phyloP scores from a whole-genome alignment of 2,329 filamentous ascomycete species.

The Alternaria novae-zelandiae region DNA sequence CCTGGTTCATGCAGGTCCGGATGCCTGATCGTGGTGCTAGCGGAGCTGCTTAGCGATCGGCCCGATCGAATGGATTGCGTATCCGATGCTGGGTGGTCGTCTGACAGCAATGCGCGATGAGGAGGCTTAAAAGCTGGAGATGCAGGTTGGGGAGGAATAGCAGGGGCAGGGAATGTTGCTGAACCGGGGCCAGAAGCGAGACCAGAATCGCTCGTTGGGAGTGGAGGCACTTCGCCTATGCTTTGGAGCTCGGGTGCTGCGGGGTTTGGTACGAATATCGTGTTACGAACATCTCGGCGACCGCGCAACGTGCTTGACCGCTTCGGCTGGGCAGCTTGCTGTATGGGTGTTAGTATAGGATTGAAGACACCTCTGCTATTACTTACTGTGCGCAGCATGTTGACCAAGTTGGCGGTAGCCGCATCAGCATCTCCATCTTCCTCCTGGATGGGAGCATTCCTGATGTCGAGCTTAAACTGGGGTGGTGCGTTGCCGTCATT shows the following conservation, averaged over 20 bases:
- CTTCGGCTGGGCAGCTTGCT: constrained; percentile 62
- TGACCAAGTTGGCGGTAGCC: constrained; percentile 76
- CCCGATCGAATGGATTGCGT: constrained; percentile 90
- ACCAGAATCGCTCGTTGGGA: constrained; percentile 32
- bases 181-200: constrained; percentile 16
- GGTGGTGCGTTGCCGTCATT: constrained; percentile 46
- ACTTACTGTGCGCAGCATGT: constrained; percentile 67
- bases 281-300: constrained; percentile 89
- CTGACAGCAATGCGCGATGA: constrained; percentile 44
- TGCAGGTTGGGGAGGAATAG: constrained; percentile 38
- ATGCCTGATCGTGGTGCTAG: constrained; percentile 71
- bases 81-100: constrained; percentile 73
- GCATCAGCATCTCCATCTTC: constrained; percentile 76
- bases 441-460: constrained; percentile 77
- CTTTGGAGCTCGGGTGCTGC: constrained; percentile 47
- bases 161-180: constrained; percentile 27
- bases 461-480: constrained; percentile 79
- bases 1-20: constrained; percentile 81
- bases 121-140: constrained; percentile 46
- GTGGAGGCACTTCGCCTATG: constrained; percentile 43
- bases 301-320: constrained; percentile 78
- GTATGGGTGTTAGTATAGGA: constrained; percentile 34
- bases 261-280: constrained; percentile 73
- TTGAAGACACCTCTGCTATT: neutral
- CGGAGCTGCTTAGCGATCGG: constrained; percentile 74